Conservation (phyloP, 139 green algal species). For the Coelastrella sp. region DNA sequence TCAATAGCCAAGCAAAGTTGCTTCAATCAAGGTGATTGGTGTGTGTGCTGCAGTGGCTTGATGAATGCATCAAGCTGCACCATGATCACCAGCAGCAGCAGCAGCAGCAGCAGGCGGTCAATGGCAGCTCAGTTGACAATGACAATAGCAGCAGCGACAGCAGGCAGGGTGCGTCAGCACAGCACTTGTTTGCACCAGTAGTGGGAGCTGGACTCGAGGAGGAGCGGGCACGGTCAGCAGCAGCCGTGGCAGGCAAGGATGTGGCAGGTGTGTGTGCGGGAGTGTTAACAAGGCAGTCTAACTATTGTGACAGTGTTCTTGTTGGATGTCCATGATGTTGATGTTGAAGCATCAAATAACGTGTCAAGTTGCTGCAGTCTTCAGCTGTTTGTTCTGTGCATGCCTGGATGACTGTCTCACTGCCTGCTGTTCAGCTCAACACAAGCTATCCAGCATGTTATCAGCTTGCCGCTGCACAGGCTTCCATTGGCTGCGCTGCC, state of each 20-base stretch:
- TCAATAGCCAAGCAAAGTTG: no score
- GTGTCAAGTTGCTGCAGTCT: no score
- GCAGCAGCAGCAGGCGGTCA: not conserved
- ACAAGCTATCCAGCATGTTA: no score
- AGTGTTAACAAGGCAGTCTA: not conserved
- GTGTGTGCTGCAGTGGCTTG: constrained; percentile 60
- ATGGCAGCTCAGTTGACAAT: not conserved
- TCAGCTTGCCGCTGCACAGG: no score
- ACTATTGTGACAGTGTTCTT: not conserved
- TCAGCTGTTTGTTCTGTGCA: no score
- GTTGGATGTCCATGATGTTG: not conserved
- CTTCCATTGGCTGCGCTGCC: no score
- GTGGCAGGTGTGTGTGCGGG: constrained; percentile 53
- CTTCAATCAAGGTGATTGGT: no score
- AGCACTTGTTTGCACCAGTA: constrained; percentile 55
- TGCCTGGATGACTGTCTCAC: no score
- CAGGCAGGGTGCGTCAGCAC: not conserved
- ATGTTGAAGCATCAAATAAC: no score
- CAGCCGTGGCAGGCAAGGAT: constrained; percentile 43
- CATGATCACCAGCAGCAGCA: not conserved
- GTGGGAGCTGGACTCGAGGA: constrained; percentile 48
- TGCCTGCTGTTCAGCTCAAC: no score
- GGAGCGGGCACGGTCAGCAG: constrained; percentile 56
- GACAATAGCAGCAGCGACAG: not conserved
- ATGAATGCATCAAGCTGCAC: constrained; percentile 57